These are phyloP conservation scores for Lodderomyces elongisporus DNA, from an alignment of 1,139 yeast genomes.

Conservation along the genomic window DNA sequence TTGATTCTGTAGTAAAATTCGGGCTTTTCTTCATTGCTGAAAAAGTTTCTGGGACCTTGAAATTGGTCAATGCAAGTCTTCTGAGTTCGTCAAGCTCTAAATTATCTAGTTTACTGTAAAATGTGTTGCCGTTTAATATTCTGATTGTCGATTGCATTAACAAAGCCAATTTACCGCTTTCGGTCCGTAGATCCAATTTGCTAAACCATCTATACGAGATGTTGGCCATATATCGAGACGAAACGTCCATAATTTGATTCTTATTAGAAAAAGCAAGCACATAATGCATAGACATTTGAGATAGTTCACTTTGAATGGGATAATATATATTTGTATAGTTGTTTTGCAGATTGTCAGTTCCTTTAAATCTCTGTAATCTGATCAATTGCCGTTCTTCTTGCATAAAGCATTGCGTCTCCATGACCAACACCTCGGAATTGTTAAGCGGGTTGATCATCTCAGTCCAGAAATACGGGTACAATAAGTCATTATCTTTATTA, in stretches of 20 bases:
- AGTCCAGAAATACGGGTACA: constrained; percentile 40
- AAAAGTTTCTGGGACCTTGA: constrained; percentile 22
- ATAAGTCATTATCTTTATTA: constrained; percentile 31
- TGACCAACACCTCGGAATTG: constrained; percentile 20
- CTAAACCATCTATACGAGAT: constrained; percentile 31
- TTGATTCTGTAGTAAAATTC: constrained; percentile 23
- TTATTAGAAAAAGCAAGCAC: constrained; percentile 22
- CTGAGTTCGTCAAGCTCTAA: constrained; percentile 22
- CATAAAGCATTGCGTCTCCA: constrained; percentile 31
- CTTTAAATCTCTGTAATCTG: constrained; percentile 17
- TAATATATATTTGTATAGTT: constrained; percentile 17
- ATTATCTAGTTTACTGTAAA: constrained; percentile 7
- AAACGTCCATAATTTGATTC: constrained; percentile 25
- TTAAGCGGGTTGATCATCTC: constrained; percentile 33
- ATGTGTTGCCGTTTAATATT: constrained; percentile 14
- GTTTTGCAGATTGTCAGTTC: constrained; percentile 3
- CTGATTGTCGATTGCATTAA: constrained; percentile 24
- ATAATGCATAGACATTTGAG: constrained; percentile 33
- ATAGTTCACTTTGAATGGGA: constrained; percentile 24
- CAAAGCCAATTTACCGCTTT: constrained; percentile 24
- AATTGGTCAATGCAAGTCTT: constrained; percentile 22
- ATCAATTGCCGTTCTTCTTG: constrained; percentile 26
- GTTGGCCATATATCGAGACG: constrained; percentile 32
- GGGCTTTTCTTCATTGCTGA: constrained; percentile 30
- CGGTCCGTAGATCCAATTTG: constrained; percentile 28